A percentile compares a stretch with the other conserved stretches of the same genome.
Evolutionary conservation across 2,329 filamentous ascomycete genomes (phyloP).

Genomic region (Celoporthe dispersa): DNA sequence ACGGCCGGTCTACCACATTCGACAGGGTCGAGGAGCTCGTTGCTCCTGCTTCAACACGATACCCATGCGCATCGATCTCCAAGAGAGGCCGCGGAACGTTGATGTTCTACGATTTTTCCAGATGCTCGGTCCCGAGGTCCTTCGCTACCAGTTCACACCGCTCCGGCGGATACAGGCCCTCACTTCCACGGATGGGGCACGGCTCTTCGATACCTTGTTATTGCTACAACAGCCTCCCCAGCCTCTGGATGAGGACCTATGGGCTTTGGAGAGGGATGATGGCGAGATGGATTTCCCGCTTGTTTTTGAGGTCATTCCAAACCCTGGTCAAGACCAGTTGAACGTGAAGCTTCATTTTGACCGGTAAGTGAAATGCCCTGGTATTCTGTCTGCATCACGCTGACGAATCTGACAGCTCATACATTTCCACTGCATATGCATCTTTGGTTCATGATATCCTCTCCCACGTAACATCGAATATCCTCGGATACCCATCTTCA

Average conservation of each 20-base stretch:
- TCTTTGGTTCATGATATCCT: constrained; percentile 25
- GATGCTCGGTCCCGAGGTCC: constrained; percentile 60
- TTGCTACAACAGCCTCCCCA: constrained; percentile 72
- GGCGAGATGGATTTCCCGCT: constrained; percentile 76
- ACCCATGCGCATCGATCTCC: constrained; percentile 66
- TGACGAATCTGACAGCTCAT: constrained; percentile 29
- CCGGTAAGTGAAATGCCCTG: constrained; percentile 40
- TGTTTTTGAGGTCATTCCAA: constrained; percentile 74
- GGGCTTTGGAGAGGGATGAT: constrained; percentile 60
- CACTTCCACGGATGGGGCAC: constrained; percentile 46
- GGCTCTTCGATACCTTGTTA: constrained; percentile 79
- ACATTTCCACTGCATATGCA: constrained; percentile 19
- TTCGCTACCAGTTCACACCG: constrained; percentile 76
- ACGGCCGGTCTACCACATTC: constrained; percentile 71
- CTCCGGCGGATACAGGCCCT: constrained; percentile 70
- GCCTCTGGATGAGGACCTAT: constrained; percentile 58
- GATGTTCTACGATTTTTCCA: constrained; percentile 66
- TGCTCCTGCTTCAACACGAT: constrained; percentile 92
- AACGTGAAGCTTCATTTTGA: constrained; percentile 67
- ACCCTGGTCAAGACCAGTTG: constrained; percentile 55
- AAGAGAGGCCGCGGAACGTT: constrained; percentile 51
- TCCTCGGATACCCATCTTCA: constrained; percentile 25
- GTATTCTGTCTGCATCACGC: constrained; percentile 2
- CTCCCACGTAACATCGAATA: constrained; percentile 14
- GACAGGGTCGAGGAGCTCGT: constrained; percentile 72